Evolutionary conservation across 345 rosid genomes (phyloP).

Genomic region (Leavenworthia alabamica): DNA sequence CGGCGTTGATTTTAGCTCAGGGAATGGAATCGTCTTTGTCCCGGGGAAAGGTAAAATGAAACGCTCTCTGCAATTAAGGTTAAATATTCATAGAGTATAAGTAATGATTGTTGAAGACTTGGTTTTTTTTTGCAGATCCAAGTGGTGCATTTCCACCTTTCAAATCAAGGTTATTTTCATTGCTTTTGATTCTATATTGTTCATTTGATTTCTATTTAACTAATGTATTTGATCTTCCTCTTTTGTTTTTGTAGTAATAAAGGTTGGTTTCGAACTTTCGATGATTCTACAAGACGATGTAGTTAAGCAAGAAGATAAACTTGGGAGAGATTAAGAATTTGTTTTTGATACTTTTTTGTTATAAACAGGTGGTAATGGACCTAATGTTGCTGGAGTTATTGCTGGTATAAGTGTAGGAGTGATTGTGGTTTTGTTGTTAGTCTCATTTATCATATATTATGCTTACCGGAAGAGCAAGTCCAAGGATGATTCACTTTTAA

Average conservation of each 20-base stretch:
- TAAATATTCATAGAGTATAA: background rate
- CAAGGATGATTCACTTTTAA: slow-evolving; percentile 23
- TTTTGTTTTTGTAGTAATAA: slow-evolving; percentile 53
- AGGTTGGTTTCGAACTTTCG: slow-evolving; percentile 35
- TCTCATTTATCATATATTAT: slow-evolving; percentile 39
- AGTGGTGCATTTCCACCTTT: slow-evolving; percentile 43
- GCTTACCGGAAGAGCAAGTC: slow-evolving; percentile 47
- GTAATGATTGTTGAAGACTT: background rate
- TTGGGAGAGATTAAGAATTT: background rate
- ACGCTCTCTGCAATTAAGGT: background rate
- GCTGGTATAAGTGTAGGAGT: slow-evolving; percentile 59
- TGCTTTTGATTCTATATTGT: background rate
- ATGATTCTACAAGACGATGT: background rate
- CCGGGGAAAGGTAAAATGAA: slow-evolving; percentile 48
- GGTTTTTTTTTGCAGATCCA: slow-evolving; percentile 43
- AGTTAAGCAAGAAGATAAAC: background rate
- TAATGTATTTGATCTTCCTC: slow-evolving; percentile 6
- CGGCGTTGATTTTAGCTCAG: slow-evolving; percentile 47
- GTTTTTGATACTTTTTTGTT: background rate
- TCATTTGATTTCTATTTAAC: background rate
- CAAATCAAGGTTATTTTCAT: slow-evolving; percentile 41
- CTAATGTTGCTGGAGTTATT: slow-evolving; percentile 55
- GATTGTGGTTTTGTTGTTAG: slow-evolving; percentile 34
- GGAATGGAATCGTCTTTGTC: slow-evolving; percentile 61
- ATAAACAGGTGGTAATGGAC: slow-evolving; percentile 46